Conservation (phyloP, 2,329 filamentous ascomycete genomes). For the Neospermospora avenae region DNA sequence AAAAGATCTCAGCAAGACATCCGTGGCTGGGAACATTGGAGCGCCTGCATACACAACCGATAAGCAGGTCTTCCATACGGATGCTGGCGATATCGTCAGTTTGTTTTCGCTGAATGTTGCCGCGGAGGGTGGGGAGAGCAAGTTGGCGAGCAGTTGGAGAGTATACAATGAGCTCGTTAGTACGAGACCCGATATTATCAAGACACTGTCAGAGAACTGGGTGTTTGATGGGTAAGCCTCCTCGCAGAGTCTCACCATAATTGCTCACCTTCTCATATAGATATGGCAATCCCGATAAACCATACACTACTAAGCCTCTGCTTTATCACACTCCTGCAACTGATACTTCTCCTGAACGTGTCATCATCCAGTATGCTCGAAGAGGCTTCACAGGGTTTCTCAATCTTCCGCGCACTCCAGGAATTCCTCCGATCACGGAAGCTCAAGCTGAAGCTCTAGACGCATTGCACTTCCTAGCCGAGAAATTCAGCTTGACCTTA, state of each 20-base stretch:
- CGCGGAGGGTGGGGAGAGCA: slow-evolving; percentile 48
- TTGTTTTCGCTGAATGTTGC: slow-evolving; percentile 46
- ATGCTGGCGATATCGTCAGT: slow-evolving; percentile 49
- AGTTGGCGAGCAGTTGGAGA: slow-evolving; percentile 50
- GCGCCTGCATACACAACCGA: slow-evolving; percentile 58
- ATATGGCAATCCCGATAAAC: slow-evolving; percentile 47
- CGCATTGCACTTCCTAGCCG: slow-evolving; percentile 43
- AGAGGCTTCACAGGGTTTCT: slow-evolving; percentile 57
- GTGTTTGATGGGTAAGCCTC: slow-evolving; percentile 37
- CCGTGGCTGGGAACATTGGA: slow-evolving; percentile 45
- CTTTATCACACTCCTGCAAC: slow-evolving; percentile 53
- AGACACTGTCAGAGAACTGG: slow-evolving; percentile 48
- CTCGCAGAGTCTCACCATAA: not conserved
- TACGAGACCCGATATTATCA: slow-evolving; percentile 50
- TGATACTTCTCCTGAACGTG: slow-evolving; percentile 44
- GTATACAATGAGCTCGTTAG: slow-evolving; percentile 53
- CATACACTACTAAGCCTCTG: slow-evolving; percentile 49
- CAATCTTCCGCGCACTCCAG: slow-evolving; percentile 47
- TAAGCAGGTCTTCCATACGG: slow-evolving; percentile 57
- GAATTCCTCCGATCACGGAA: slow-evolving; percentile 52
- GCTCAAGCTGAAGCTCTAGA: slow-evolving; percentile 45
- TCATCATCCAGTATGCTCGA: slow-evolving; percentile 59
- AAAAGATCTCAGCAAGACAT: slow-evolving; percentile 51
- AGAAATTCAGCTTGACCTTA: slow-evolving; percentile 37
- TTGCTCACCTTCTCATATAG: slow-evolving; percentile 36